These are phyloP conservation scores for Pichia occidentalis DNA, from an alignment of 805 yeast species.

Conservation along the genomic window DNA sequence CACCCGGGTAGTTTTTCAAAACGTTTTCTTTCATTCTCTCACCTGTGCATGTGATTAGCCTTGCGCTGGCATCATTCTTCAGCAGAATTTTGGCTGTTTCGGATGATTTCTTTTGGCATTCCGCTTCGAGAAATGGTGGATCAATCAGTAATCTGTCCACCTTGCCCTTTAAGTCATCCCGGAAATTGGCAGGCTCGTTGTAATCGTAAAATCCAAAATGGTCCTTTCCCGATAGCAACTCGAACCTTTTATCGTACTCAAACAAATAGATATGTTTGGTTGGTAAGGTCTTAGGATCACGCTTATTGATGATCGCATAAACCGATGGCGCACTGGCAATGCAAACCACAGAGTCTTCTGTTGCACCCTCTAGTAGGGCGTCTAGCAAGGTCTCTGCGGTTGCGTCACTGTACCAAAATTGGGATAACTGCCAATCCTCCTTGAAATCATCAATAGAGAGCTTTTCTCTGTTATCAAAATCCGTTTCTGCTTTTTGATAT, in stretches of 20 bases:
- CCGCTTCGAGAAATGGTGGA: constrained; percentile 81
- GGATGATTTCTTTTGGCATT: constrained; percentile 71
- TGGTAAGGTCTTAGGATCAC: constrained; percentile 46
- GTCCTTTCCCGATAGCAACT: constrained; percentile 58
- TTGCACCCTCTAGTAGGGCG: constrained; percentile 73
- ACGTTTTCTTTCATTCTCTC: constrained; percentile 77
- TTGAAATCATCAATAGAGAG: constrained; percentile 60
- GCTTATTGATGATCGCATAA: constrained; percentile 68
- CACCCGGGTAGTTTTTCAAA: constrained; percentile 53
- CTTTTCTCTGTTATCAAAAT: constrained; percentile 32
- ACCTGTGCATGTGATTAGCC: constrained; percentile 76
- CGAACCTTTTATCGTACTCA: constrained; percentile 76
- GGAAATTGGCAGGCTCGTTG: constrained; percentile 57
- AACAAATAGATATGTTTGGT: constrained; percentile 66
- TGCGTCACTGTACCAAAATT: constrained; percentile 78
- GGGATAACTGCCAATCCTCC: constrained; percentile 94
- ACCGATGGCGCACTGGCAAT: constrained; percentile 89
- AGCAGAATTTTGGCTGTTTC: constrained; percentile 57
- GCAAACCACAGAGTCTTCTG: constrained; percentile 60
- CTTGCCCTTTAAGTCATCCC: constrained; percentile 47
- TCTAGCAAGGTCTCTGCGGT: constrained; percentile 66
- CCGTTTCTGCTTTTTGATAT: constrained; percentile 50
- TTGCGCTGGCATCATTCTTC: constrained; percentile 36
- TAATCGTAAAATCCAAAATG: constrained; percentile 73
- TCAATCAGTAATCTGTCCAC: constrained; percentile 73